Conservation (phyloP, 768 basidiomycete genomes). For the Amanita thiersii region DNA sequence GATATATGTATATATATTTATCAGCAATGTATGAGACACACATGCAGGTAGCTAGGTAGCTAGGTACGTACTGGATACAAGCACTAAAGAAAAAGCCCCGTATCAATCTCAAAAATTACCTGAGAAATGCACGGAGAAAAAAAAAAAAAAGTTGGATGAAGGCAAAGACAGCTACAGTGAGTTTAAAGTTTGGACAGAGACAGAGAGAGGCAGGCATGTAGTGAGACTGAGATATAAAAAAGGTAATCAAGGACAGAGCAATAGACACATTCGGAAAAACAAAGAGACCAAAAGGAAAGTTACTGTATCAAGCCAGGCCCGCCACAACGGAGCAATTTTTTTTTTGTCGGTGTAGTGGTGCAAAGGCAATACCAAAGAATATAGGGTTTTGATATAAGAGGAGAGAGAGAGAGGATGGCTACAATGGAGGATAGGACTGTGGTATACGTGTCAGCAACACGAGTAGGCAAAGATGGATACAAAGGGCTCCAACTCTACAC, state of each 20-base stretch:
- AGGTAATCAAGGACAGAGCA: not conserved
- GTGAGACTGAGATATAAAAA: slow-evolving; percentile 6
- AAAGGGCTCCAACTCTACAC: not conserved
- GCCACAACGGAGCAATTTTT: too few relatives aligned
- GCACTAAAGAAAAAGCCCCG: too few relatives aligned
- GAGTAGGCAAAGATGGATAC: slow-evolving; percentile 4
- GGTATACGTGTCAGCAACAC: slow-evolving; percentile 1
- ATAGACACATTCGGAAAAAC: not conserved
- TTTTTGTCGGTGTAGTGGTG: too few relatives aligned
- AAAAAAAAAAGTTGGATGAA: not conserved
- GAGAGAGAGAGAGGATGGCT: slow-evolving; percentile 3
- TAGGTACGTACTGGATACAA: too few relatives aligned
- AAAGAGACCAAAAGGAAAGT: too few relatives aligned
- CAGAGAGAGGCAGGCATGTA: not conserved
- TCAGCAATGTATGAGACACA: too few relatives aligned
- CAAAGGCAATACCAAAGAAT: not conserved
- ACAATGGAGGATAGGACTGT: not conserved
- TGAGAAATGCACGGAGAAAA: slow-evolving; percentile 4
- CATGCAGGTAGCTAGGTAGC: too few relatives aligned
- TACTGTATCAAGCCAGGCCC: too few relatives aligned
- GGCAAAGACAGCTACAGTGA: slow-evolving; percentile 11
- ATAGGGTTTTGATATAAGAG: not conserved
- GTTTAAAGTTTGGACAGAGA: slow-evolving; percentile 2
- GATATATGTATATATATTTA: not conserved
- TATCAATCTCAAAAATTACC: not conserved